Evolutionary conservation across 2,329 filamentous ascomycete species (phyloP), one percentile per base, ranked within the genome.

Genomic region (Trichoderma brevicompactum): DNA sequence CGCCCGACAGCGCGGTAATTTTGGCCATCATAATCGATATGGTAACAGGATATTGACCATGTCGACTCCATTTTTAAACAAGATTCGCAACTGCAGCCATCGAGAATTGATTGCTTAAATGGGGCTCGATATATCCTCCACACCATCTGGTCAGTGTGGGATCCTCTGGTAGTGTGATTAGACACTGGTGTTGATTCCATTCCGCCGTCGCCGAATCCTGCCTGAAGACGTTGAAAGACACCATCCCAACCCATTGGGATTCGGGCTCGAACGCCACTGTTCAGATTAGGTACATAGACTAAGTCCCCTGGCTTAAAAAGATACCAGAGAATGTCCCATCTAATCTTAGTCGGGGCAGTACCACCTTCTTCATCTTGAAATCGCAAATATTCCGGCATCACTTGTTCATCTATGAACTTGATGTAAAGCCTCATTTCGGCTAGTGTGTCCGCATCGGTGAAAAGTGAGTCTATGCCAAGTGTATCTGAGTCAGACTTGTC

Each of bases 11-110:
- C 44, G 3, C 55, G 15, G 3, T 60, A 67, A 6, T 44, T 53
- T 0, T 65, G 44, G 5, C 65, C 65, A 32, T 67, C 65, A 13
- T 65, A 67, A n/a, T 67, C 65, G 7, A 67, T 60, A 15, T 65
- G 54, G 40, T 65, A 65, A 19, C 54, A 61, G 0, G n/a, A 41
- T n/a, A 65, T 53, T 7, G 59, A 13, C 59, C 59, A 62, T 15
- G 40, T 49, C 6, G 46, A 53, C 4, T 53, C 54, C 41, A 41
- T 58, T 23, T 58, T 64, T 10, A 43, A 6, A 36, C 62, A 64
- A 9, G 59, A 19, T 0, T 62, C 59, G 32, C 59, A 62, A 23
- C 7, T 36, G 49, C 59, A 62, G 40, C 59, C 59, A n/a, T 62
- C 59, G 12, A 62, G 19, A 9, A 34, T 17, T 8, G 49, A 23